Percentiles rank a stretch among this genome's conserved stretches.
phyloP scores from a whole-genome alignment of 2,329 filamentous ascomycete species.

The Ophiostoma quercus region DNA sequence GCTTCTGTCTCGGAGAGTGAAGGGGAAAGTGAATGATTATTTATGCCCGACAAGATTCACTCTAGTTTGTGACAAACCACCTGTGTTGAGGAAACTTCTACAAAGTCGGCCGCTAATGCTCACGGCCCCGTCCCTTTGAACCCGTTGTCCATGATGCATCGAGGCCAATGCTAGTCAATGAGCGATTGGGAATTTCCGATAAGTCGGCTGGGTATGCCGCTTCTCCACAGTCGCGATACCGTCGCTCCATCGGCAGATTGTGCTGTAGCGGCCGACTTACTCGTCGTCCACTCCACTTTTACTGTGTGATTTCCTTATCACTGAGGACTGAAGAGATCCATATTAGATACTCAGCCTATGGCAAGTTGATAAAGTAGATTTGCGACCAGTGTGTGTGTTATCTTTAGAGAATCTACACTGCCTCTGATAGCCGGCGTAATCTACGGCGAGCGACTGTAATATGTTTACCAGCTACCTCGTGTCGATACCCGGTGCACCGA shows the following conservation, averaged over 20 bases:
- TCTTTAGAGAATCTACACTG: background rate
- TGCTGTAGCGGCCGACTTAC: background rate
- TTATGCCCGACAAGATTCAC: background rate
- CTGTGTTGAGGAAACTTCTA: background rate
- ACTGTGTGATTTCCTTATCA: background rate
- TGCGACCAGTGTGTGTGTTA: background rate
- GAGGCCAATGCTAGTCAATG: background rate
- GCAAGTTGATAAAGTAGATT: background rate
- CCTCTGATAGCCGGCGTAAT: background rate
- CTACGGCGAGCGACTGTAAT: background rate
- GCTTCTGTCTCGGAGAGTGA: background rate
- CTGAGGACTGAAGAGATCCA: background rate
- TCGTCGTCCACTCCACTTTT: background rate
- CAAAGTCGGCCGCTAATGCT: background rate
- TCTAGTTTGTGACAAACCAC: background rate
- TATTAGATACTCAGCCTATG: background rate
- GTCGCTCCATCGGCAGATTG: background rate
- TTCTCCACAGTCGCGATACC: background rate
- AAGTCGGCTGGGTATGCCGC: background rate
- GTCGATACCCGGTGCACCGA: background rate
- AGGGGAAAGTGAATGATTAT: background rate
- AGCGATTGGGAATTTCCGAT: background rate
- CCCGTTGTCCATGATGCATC: background rate
- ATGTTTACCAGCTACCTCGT: background rate
- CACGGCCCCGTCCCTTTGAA: background rate